Evolutionary conservation across 2,329 filamentous ascomycete genomes (phyloP).

Genomic region (Ophioceras dolichostomum): DNA sequence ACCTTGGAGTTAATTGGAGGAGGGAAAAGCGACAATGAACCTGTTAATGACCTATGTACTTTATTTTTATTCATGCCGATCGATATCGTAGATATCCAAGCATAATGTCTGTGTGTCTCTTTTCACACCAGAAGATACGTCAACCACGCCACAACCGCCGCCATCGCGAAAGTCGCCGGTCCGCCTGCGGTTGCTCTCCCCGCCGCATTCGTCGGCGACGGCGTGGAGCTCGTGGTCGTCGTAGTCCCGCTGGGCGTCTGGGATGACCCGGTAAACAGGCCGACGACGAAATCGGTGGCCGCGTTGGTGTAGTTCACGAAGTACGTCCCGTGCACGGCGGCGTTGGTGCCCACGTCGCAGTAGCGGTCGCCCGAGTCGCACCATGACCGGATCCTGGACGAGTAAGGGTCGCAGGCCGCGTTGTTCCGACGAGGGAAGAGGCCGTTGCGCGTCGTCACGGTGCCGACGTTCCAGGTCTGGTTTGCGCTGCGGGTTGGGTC

Average conservation of each 20-base stretch:
- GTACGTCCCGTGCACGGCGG: conserved; percentile 11
- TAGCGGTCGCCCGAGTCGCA: conserved; percentile 14
- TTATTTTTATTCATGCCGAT: too few species aligned
- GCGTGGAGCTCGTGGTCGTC: background rate
- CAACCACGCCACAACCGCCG: too few species aligned
- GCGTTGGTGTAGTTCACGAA: conserved; percentile 12
- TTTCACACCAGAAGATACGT: too few species aligned
- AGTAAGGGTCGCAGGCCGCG: conserved; percentile 10
- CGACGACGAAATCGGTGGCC: conserved; percentile 10
- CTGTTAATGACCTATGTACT: too few species aligned
- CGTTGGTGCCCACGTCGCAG: conserved; percentile 11
- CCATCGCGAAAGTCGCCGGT: too few species aligned
- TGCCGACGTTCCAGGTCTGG: conserved; percentile 10
- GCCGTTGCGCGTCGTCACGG: conserved; percentile 8
- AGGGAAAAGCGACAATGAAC: too few species aligned
- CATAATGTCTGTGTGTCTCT: too few species aligned
- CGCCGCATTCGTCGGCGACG: background rate
- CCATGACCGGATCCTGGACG: conserved; percentile 11
- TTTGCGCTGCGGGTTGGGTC: conserved; percentile 10
- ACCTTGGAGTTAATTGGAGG: too few species aligned
- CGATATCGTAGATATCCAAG: too few species aligned
- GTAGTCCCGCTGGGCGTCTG: background rate
- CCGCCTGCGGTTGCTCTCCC: too few species aligned
- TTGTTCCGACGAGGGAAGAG: conserved; percentile 11
- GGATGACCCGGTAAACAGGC: conserved; percentile 7